phyloP scores from a whole-genome alignment of 192 early-diverging fungal genomes.

The Coemansia sp. region DNA sequence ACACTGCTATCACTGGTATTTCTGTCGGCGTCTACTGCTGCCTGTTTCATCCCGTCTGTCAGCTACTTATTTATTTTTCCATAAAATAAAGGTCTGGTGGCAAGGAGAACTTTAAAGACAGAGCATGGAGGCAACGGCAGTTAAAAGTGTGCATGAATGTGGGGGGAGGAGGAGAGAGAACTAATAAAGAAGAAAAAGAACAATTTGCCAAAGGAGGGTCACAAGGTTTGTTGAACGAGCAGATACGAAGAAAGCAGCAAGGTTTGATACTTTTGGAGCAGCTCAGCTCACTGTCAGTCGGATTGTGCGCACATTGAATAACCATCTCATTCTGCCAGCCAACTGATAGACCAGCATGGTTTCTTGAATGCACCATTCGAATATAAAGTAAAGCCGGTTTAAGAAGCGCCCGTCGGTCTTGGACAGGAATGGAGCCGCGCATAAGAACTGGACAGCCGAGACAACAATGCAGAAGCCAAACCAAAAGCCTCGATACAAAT shows the following conservation, averaged over 20 bases:
- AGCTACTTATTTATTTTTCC: neutral
- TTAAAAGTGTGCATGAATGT: neutral
- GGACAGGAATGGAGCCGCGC: too few relatives aligned
- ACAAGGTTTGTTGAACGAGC: too few relatives aligned
- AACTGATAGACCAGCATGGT: neutral
- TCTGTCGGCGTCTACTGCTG: neutral
- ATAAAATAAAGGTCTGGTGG: neutral
- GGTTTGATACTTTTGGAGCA: too few relatives aligned
- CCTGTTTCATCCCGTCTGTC: neutral
- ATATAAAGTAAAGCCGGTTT: neutral
- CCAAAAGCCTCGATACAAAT: slow-evolving; percentile 4
- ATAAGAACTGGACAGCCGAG: neutral
- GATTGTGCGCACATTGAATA: too few relatives aligned
- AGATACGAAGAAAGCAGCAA: too few relatives aligned
- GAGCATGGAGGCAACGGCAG: neutral
- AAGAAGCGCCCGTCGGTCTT: too few relatives aligned
- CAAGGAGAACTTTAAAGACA: neutral
- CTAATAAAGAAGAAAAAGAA: too few relatives aligned
- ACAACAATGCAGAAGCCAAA: neutral
- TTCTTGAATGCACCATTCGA: neutral
- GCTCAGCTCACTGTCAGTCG: too few relatives aligned
- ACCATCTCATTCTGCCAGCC: too few relatives aligned
- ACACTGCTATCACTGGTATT: neutral
- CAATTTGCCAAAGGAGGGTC: too few relatives aligned
- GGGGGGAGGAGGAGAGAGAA: too few relatives aligned